Percentiles rank a stretch among this genome's conserved stretches.
These are phyloP conservation scores for Murraya paniculata DNA, from an alignment of 345 rosid species.

Conservation along the genomic window DNA sequence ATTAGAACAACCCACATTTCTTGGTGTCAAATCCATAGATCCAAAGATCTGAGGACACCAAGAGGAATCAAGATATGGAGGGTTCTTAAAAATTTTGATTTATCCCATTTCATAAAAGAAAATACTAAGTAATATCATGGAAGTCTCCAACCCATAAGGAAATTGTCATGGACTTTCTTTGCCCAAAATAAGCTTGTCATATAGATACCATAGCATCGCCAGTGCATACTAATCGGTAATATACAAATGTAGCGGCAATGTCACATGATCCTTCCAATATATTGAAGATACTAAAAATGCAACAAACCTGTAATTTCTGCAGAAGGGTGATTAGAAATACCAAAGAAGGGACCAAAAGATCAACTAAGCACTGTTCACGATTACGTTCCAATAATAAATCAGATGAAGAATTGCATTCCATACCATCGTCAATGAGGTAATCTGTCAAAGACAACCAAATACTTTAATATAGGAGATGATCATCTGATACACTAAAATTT, in stretches of 20 bases:
- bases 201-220: background rate
- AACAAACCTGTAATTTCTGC: slow-evolving; percentile 76
- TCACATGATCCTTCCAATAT: background rate
- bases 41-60: background rate
- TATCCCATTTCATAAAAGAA: background rate
- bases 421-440: slow-evolving; percentile 97
- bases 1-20: background rate
- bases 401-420: slow-evolving; percentile 92
- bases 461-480: slow-evolving; percentile 4
- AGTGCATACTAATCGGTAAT: background rate
- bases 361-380: slow-evolving; percentile 92
- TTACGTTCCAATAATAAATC: slow-evolving; percentile 91
- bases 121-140: background rate
- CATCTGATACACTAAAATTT: slow-evolving; percentile 1
- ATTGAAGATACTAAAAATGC: background rate
- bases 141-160: background rate
- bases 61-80: background rate
- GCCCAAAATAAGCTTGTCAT: background rate
- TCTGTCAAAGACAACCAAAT: slow-evolving; percentile 47
- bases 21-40: background rate
- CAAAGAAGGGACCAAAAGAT: slow-evolving; percentile 81
- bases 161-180: background rate
- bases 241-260: background rate
- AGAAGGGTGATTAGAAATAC: slow-evolving; percentile 69
- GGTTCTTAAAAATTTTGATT: background rate